A percentile compares a stretch with the other conserved stretches of the same genome.
These are phyloP conservation scores for Stephania cephalantha DNA, from an alignment of 164 flowering plant genomes.

Conservation along the genomic window DNA sequence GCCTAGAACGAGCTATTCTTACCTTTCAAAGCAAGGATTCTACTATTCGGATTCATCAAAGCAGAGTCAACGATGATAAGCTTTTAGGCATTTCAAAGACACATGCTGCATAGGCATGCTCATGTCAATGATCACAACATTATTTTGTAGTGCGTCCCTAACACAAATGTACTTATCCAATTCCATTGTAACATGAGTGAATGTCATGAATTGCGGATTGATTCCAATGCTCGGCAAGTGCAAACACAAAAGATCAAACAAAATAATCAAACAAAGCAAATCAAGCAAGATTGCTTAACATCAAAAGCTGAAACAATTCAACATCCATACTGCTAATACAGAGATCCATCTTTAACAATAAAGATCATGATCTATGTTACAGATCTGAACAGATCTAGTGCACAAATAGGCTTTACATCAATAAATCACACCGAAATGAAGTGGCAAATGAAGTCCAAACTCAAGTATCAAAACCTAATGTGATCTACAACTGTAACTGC, in stretches of 20 bases:
- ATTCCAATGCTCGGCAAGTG: slow-evolving; percentile 83
- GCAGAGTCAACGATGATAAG: no score
- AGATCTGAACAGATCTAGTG: no score
- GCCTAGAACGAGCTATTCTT: no score
- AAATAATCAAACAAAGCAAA: slow-evolving; percentile 1
- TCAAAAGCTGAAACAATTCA: neutral
- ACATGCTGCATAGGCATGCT: no score
- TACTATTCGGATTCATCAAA: no score
- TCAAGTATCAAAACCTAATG: neutral
- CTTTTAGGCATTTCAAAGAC: no score
- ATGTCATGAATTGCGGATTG: slow-evolving; percentile 87
- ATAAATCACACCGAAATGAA: neutral
- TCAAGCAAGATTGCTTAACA: neutral
- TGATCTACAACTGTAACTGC: neutral
- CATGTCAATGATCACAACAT: no score
- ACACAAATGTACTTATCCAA: slow-evolving; percentile 97
- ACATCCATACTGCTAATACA: neutral
- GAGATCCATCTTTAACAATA: neutral
- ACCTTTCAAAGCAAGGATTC: no score
- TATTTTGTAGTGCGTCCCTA: slow-evolving; percentile 87
- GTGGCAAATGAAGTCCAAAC: neutral
- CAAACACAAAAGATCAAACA: no score
- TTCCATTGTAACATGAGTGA: slow-evolving; percentile 98
- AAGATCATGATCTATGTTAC: no score
- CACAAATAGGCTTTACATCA: neutral